Base-by-base conservation (phyloP, 2,329 filamentous ascomycete genomes). In the Tolypocladium ovalisporum region DNA sequence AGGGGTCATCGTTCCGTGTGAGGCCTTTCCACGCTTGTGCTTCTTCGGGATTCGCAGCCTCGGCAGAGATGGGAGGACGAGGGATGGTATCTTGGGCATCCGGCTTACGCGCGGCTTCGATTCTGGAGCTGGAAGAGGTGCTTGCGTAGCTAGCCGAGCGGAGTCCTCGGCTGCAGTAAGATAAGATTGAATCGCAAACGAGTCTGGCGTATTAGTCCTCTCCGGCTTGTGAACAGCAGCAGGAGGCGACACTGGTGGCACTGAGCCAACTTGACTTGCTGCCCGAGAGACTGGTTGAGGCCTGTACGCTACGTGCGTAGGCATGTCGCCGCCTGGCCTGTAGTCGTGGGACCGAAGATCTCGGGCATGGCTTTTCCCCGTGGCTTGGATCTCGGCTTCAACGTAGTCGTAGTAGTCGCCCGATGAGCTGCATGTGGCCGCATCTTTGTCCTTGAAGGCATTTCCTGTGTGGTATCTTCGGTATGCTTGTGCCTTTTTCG, bases 221-320 rank as follows among this genome's bases (percentile, higher is more conserved):
- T 57, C 42, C 27, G 51, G 63, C 22, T 51, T 59, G 47, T 54
- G 59, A 10, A 35, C 37, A 5, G 59, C 42, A 12, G 24, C 54
- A 4, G 62, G 58, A 1, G 59, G 58, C 2, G 60, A 54, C 15
- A 60, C 59, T 1, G 58, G 51, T 29, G 47, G 57, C 2, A 19
- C 52, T 35, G 47, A 35, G 37, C 55, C 32, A n/a, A 37, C 52
- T 32, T 40, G 47, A 32, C 36, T 53, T 36, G 56, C 51, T 29
- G 54, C 24, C 13, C 44, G 34, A 2, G 44, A 56, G 10, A 1
- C 9, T 3, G 54, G 32, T 22, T 36, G 36, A 6, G 59, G 54
- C 2, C 56, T 71, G 54, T 81, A 81, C 0, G 79, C 79, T 0
- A 73, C 75, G 58, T 81, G 79, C 0, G 76, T 69, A 0, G 78